phyloP scores from a whole-genome alignment of 257 asterid species.

The Solanum dulcamara region DNA sequence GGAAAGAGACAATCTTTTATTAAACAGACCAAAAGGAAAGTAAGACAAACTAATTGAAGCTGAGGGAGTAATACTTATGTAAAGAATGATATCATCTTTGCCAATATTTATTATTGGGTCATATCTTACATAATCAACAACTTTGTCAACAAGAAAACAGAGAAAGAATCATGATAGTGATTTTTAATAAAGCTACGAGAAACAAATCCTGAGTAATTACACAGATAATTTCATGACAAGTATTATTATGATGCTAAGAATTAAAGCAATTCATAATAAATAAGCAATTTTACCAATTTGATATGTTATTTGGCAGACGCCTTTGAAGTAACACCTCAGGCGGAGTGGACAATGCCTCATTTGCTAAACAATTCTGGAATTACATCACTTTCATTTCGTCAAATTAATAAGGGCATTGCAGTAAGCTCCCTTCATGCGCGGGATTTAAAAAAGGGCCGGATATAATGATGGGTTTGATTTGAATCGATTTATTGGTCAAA shows the following conservation, averaged over 20 bases:
- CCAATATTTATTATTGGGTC: not conserved
- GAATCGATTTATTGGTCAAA: no score
- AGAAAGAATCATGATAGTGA: constrained; percentile 25
- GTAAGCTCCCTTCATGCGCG: no score
- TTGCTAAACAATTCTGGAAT: not conserved
- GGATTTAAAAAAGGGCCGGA: no score
- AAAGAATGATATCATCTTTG: not conserved
- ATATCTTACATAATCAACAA: not conserved
- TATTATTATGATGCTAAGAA: constrained; percentile 13
- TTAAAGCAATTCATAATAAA: not conserved
- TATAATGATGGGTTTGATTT: no score
- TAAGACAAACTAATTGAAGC: not conserved
- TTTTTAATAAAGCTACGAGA: constrained; percentile 25
- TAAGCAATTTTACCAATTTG: not conserved
- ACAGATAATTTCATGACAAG: constrained; percentile 31
- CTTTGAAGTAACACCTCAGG: no score
- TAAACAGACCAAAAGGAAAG: not conserved
- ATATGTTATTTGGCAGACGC: not conserved
- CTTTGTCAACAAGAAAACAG: not conserved
- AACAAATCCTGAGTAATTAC: constrained; percentile 23
- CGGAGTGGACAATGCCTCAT: not conserved
- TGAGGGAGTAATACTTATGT: not conserved
- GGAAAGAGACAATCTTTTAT: not conserved
- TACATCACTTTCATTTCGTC: no score
- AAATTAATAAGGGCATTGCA: no score